These are phyloP conservation scores for Mycena belliarum DNA, from an alignment of 768 basidiomycete species.

Conservation along the genomic window DNA sequence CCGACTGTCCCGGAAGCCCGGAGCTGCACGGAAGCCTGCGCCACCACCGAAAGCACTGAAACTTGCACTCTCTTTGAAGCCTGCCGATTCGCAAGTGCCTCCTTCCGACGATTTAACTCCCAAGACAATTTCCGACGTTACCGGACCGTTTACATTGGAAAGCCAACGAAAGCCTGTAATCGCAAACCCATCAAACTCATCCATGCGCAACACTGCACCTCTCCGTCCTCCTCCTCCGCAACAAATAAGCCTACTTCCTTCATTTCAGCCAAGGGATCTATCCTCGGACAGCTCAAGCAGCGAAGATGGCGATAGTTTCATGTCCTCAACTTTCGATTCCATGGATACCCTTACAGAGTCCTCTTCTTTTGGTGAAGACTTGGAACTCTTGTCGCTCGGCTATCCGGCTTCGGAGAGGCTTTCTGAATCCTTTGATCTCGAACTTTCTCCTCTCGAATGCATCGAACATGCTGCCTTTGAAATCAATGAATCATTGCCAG, in stretches of 20 bases:
- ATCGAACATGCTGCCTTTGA: constrained; percentile 9
- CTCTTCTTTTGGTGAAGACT: constrained; percentile 11
- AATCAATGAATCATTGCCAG: background rate
- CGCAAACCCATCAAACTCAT: background rate
- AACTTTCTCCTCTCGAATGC: background rate
- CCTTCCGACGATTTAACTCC: background rate
- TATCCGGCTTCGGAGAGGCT: constrained; percentile 6
- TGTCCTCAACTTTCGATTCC: background rate
- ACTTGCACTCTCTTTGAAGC: background rate
- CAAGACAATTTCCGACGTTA: background rate
- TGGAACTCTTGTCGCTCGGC: background rate
- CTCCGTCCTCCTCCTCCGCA: background rate
- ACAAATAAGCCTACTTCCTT: background rate
- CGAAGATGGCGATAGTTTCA: constrained; percentile 10
- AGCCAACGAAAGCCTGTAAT: background rate
- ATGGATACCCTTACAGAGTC: constrained; percentile 2
- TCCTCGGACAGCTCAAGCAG: constrained; percentile 8
- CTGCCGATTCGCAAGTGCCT: background rate
- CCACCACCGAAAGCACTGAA: background rate
- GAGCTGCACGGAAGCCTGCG: constrained; percentile 1
- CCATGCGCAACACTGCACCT: background rate
- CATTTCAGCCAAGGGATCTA: constrained; percentile 4
- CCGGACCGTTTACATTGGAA: background rate
- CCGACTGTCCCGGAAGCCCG: constrained; percentile 25
- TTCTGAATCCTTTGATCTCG: constrained; percentile 6